Base-by-base conservation (phyloP, 164 flowering plant genomes). In the Akebia trifoliata region DNA sequence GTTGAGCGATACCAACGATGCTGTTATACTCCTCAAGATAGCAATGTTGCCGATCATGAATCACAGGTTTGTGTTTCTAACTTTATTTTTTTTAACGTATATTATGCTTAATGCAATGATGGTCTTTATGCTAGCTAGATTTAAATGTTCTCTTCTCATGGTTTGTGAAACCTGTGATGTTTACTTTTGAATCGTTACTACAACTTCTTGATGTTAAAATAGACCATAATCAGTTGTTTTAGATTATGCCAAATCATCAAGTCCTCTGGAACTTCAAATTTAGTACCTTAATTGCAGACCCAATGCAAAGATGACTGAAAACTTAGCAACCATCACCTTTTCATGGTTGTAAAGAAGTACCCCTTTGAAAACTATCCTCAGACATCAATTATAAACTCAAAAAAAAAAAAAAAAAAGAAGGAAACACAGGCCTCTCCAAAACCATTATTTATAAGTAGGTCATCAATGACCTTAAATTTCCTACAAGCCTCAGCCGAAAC, bases 1-100 rank as follows among this genome's bases (percentile, higher is more conserved):
- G 79, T 91, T 28, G 95, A 91, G 57, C 74, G 92, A 42, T 91
- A 91, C 55, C 94, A 78, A 57, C 81, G 83, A 12, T 74, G 82
- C 61, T 74, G 74, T 66, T 72, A 68, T 60, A 74, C 61, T 69
- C 81, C 80, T 65, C 83, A 74, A 60, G 90, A 80, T 49, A 73
- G 53, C 56, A 69, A 29, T 62, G 56, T 45, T 30, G 43, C 71
- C 26, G 82, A 83, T 49, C 76, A 74, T 29, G 87, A 83, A 70
- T 72, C 86, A 10, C 91, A 89, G 87, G 94, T 73, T 36, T 50
- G 58, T 38, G 7, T 14, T 61, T 29, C 31, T 11, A 8, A 15
- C 15, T 20, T 11, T 46, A 10, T 30, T 57, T 12, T 26, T 3
- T n/a, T 47, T 1, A 56, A 25, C 17, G 0, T 17, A 15, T 32